These are phyloP conservation scores for Gnomoniopsis smithogilvyi DNA, from an alignment of 2,329 filamentous ascomycete species.

Conservation along the genomic window DNA sequence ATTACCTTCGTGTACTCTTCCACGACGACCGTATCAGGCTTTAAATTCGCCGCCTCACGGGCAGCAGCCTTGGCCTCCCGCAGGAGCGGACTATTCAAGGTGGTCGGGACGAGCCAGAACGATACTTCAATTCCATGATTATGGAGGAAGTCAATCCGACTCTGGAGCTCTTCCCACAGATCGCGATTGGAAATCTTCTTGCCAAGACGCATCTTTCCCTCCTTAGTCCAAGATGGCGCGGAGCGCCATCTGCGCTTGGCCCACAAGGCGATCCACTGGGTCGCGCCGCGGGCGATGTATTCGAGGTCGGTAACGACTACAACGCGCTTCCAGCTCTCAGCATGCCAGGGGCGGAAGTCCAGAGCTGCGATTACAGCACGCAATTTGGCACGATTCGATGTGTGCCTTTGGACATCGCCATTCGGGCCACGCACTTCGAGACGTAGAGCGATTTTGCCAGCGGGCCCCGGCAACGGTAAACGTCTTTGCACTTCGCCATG, in stretches of 20 bases:
- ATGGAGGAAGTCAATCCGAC: background rate
- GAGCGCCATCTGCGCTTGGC: conserved; percentile 34
- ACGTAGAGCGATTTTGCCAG: conserved; percentile 27
- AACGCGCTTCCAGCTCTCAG: conserved; percentile 37
- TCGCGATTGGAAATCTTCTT: conserved; percentile 34
- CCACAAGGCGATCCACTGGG: conserved; percentile 38
- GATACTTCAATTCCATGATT: conserved; percentile 3
- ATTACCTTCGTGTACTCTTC: conserved; percentile 4
- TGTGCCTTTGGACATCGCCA: conserved; percentile 30
- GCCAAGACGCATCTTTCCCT: background rate
- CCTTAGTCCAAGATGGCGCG: conserved; percentile 22
- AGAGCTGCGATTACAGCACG: conserved; percentile 43
- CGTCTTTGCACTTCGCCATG: background rate
- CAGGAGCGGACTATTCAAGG: conserved; percentile 4
- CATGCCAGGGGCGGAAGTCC: conserved; percentile 35
- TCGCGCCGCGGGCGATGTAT: conserved; percentile 41
- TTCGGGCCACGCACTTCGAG: conserved; percentile 35
- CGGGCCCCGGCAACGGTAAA: background rate
- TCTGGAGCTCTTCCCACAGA: conserved; percentile 39
- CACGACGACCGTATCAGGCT: background rate
- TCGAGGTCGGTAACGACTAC: conserved; percentile 46
- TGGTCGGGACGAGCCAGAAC: conserved; percentile 5
- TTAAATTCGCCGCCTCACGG: background rate
- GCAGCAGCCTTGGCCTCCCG: conserved; percentile 1
- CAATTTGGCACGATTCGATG: conserved; percentile 44